phyloP scores from a whole-genome alignment of 805 yeast genomes.

The Candida vartiovaarae region DNA sequence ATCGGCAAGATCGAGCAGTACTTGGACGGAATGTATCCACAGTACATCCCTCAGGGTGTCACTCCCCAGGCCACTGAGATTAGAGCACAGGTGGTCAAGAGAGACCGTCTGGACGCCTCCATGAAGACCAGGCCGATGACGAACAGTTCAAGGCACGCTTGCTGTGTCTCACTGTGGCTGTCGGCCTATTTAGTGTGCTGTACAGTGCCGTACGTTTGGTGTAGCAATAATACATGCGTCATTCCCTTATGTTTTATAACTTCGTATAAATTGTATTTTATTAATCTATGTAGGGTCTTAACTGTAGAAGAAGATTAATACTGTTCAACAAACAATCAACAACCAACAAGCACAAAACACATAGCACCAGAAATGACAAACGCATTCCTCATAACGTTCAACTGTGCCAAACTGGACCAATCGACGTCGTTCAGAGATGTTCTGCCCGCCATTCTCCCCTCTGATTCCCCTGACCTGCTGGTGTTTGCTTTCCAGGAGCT shows the following conservation, averaged over 20 bases:
- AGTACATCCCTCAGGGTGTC: constrained; percentile 49
- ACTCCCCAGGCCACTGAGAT: constrained; percentile 31
- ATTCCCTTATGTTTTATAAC: neutral
- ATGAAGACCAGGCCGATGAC: constrained; percentile 18
- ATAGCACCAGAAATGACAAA: constrained; percentile 12
- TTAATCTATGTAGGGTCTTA: neutral
- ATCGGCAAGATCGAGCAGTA: constrained; percentile 88
- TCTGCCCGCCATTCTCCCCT: constrained; percentile 24
- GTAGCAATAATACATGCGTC: neutral
- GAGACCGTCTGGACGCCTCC: constrained; percentile 35
- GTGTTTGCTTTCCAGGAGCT: constrained; percentile 67
- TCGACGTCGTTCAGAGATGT: constrained; percentile 22
- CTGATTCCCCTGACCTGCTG: constrained; percentile 36
- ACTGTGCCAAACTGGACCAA: constrained; percentile 46
- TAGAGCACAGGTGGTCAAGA: constrained; percentile 34
- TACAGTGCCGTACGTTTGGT: constrained; percentile 30
- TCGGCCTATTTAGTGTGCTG: neutral
- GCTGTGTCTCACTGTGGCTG: neutral
- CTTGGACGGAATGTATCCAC: constrained; percentile 70
- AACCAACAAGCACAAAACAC: neutral
- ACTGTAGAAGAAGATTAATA: neutral
- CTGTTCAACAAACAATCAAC: neutral
- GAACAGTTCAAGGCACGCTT: constrained; percentile 23
- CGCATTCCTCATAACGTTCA: constrained; percentile 36
- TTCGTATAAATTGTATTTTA: neutral